phyloP scores from a whole-genome alignment of 129 eudicot genomes.

The Gnaphalium uliginosum region DNA sequence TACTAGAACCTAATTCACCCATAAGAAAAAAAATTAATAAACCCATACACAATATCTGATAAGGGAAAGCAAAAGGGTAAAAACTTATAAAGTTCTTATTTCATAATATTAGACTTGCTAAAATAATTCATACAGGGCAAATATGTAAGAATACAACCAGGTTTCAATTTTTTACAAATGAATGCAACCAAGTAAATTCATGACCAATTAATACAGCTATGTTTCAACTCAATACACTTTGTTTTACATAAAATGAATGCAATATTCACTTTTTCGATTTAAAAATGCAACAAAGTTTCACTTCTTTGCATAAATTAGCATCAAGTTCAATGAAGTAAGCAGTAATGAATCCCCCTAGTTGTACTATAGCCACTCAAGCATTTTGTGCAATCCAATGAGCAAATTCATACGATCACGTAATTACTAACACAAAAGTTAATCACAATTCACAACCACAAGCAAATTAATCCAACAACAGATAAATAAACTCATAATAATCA shows the following conservation, averaged over 20 bases:
- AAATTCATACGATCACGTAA: background rate
- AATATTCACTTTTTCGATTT: background rate
- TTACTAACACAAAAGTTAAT: background rate
- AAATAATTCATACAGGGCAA: background rate
- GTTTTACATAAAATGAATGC: background rate
- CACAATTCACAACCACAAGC: background rate
- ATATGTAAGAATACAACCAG: background rate
- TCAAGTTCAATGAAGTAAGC: background rate
- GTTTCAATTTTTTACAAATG: background rate
- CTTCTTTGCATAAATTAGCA: background rate
- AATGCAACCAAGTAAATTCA: background rate
- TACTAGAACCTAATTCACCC: constrained; percentile 40
- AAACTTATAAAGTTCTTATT: background rate
- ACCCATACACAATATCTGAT: background rate
- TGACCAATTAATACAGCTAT: background rate
- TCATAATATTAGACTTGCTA: constrained; percentile 4
- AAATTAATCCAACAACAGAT: background rate
- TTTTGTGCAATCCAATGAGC: background rate
- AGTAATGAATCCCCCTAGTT: background rate
- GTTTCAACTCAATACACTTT: background rate
- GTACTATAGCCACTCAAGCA: background rate
- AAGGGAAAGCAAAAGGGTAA: background rate
- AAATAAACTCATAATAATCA: background rate
- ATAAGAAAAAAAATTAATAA: background rate
- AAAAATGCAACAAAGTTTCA: background rate